phyloP scores from a whole-genome alignment of 352 stramenopile species.

The Phytophthora melonis region DNA sequence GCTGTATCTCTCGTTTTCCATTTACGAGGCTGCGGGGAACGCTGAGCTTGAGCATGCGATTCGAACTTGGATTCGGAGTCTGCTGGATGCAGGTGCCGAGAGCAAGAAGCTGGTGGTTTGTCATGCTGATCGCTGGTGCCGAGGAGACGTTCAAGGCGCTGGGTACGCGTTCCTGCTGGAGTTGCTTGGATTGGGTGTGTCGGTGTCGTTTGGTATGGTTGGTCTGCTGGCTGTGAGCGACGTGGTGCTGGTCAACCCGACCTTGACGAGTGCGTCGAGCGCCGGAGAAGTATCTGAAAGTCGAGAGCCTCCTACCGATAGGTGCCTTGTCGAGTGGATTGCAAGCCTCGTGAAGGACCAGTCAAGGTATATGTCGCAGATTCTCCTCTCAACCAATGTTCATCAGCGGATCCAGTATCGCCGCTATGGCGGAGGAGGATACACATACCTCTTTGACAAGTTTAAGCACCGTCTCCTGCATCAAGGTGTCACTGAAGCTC shows the following conservation, averaged over 20 bases:
- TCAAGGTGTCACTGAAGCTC: slow-evolving; percentile 39
- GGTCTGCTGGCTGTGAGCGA: slow-evolving; percentile 75
- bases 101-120: slow-evolving; percentile 70
- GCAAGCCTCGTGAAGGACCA: slow-evolving; percentile 40
- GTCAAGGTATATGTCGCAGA: slow-evolving; percentile 32
- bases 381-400: slow-evolving; percentile 75
- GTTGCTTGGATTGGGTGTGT: slow-evolving; percentile 49
- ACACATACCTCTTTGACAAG: slow-evolving; percentile 60
- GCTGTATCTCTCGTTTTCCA: slow-evolving; percentile 78
- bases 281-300: background rate
- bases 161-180: slow-evolving; percentile 48
- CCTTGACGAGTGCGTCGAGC: background rate
- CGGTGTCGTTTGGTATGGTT: slow-evolving; percentile 73
- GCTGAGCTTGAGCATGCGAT: slow-evolving; percentile 26
- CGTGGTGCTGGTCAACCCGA: slow-evolving; percentile 49
- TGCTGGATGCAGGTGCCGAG: slow-evolving; percentile 49
- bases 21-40: background rate
- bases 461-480: slow-evolving; percentile 56
- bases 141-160: slow-evolving; percentile 14
- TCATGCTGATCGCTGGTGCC: slow-evolving; percentile 75
- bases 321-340: slow-evolving; percentile 51
- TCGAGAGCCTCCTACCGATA: slow-evolving; percentile 53
- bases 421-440: slow-evolving; percentile 75
- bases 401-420: slow-evolving; percentile 75
- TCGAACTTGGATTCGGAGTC: slow-evolving; percentile 44